Evolutionary conservation across 2,329 filamentous ascomycete genomes (phyloP), one percentile per base, ranked within the genome.

Genomic region (Penicillium olsonii): DNA sequence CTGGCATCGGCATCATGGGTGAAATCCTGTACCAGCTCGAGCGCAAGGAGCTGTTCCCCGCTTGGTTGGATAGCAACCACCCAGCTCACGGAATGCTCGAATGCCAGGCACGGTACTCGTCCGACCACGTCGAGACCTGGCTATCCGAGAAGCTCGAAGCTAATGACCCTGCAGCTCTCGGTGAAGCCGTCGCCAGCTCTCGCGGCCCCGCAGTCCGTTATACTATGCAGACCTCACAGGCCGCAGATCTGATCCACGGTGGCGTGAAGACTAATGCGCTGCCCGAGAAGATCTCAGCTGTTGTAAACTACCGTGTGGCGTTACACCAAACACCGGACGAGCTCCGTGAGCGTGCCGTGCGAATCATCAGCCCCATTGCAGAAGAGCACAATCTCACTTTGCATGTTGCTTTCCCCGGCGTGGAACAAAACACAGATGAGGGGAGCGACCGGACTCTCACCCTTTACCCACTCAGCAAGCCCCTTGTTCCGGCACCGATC

Each of bases 1-100:
- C 85, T 0, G 84, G 83, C 10, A 88, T 89, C 45, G 86, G 87
- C 6, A 84, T 89, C 54, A 75, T 85, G 47, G 76, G 82, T 9
- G 83, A 89, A 61, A 78, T 88, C 31, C 78, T 88, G 50, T 77
- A 78, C n/a, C 68, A 77, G n/a, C 80, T 90, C 2, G 87, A 90
- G 61, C 61, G 61, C 2, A 68, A 74, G 2, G 71, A 80, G 33
- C 75, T 81, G 0, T 87, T 82, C 64, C 67, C 74, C 3, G 78
- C 83, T 2, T 69, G 68, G 27, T 69, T 82, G 3, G 70, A 76
- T 10, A 68, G 76, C 10, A 68, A 75, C 12, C 82, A 82, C 41
- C 83, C 84, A 0, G 77, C 82, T 20, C 75, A 84, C 53, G 71
- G 76, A 42, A 74, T 81, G 50, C 69, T 87, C 2, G 72, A 81